Conservation (phyloP, 768 basidiomycete species). For the Russula virescens region DNA sequence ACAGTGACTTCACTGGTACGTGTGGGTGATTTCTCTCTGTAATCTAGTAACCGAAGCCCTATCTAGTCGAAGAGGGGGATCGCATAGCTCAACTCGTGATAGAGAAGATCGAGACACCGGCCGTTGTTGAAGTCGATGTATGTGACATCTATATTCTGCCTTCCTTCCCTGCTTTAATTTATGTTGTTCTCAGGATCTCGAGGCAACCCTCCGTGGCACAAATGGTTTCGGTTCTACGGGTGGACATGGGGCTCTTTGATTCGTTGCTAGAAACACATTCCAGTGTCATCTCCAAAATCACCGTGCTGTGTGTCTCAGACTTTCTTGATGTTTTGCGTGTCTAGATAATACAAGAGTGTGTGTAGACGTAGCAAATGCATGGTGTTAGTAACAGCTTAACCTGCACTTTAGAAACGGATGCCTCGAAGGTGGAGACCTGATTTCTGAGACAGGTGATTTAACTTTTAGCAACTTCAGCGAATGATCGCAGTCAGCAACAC, state of each 20-base stretch:
- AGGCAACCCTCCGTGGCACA: constrained; percentile 75
- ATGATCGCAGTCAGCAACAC: constrained; percentile 25
- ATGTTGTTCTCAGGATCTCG: constrained; percentile 54
- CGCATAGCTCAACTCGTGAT: constrained; percentile 94
- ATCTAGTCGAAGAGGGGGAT: constrained; percentile 82
- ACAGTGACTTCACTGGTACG: constrained; percentile 81
- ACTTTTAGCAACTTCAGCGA: not conserved
- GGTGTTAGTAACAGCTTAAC: not conserved
- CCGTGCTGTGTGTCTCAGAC: constrained; percentile 32
- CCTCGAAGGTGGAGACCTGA: constrained; percentile 43
- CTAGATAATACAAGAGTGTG: not conserved
- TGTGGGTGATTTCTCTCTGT: not conserved
- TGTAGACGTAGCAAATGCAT: not conserved
- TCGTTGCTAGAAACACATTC: no score
- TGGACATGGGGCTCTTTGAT: constrained; percentile 45
- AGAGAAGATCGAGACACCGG: constrained; percentile 84
- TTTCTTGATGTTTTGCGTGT: constrained; percentile 2
- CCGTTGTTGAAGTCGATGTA: constrained; percentile 80
- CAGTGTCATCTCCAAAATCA: not conserved
- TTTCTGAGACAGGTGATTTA: constrained; percentile 30
- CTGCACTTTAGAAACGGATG: constrained; percentile 26
- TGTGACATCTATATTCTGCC: constrained; percentile 27
- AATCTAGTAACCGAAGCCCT: not conserved
- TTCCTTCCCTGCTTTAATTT: not conserved
- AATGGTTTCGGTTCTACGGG: constrained; percentile 96